Percentiles rank a stretch among this genome's conserved stretches.
phyloP scores from a whole-genome alignment of 2,329 filamentous ascomycete genomes.

The Pyricularia grisea region DNA sequence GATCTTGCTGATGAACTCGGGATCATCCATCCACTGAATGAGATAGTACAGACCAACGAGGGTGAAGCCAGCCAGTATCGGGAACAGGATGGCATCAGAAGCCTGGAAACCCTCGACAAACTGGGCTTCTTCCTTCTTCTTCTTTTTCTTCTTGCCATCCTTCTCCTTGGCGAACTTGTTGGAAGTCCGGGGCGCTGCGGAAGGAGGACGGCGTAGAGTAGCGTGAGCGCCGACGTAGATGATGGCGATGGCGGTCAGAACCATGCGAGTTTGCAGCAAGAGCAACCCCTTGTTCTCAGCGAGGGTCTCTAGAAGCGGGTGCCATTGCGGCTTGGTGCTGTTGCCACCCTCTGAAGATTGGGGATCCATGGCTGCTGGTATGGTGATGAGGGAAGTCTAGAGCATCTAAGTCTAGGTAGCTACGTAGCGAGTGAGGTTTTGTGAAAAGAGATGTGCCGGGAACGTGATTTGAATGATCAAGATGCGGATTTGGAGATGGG shows the following conservation, averaged over 20 bases:
- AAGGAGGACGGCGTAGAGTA: constrained; percentile 74
- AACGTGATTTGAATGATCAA: neutral
- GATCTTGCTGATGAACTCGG: constrained; percentile 71
- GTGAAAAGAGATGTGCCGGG: neutral
- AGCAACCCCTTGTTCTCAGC: neutral
- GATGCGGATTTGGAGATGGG: neutral
- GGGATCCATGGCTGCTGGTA: neutral
- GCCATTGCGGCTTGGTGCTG: neutral
- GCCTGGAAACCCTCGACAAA: constrained; percentile 56
- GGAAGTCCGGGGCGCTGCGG: constrained; percentile 54
- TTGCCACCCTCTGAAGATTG: neutral
- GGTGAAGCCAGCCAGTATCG: constrained; percentile 62
- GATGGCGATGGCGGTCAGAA: constrained; percentile 64
- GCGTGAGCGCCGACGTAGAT: constrained; percentile 81
- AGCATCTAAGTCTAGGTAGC: neutral
- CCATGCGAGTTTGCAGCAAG: constrained; percentile 33
- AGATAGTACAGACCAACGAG: constrained; percentile 73
- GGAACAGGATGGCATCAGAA: constrained; percentile 77
- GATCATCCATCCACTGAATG: constrained; percentile 81
- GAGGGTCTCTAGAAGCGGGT: neutral
- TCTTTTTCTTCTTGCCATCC: constrained; percentile 24
- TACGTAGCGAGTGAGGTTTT: neutral
- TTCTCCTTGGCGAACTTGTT: constrained; percentile 15
- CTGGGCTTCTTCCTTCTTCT: constrained; percentile 37
- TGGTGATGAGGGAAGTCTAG: neutral